These are phyloP conservation scores for Centella asiatica DNA, from an alignment of 129 eudicot genomes.

Conservation along the genomic window DNA sequence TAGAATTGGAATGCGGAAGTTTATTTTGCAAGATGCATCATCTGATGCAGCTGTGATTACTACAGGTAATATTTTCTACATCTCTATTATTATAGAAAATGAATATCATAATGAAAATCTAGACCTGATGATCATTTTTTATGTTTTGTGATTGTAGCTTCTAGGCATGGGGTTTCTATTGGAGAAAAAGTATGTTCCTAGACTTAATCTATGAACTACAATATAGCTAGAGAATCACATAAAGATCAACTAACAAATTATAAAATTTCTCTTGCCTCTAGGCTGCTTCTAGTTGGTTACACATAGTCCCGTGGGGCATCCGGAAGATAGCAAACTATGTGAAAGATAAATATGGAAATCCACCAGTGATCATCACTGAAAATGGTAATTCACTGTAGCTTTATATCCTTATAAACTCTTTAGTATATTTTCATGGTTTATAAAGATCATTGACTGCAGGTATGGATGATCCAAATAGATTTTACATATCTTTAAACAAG, in stretches of 20 bases:
- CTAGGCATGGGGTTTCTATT: slow-evolving; percentile 60
- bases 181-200: slow-evolving; percentile 72
- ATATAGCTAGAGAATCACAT: slow-evolving; percentile 4
- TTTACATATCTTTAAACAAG: slow-evolving; percentile 29
- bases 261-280: slow-evolving; percentile 15
- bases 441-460: slow-evolving; percentile 33
- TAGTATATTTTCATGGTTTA: background rate
- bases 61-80: slow-evolving; percentile 32
- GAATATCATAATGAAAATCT: too few species aligned
- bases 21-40: slow-evolving; percentile 61
- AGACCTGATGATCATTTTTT: slow-evolving; percentile 18
- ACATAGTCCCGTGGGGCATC: slow-evolving; percentile 94
- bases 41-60: slow-evolving; percentile 69
- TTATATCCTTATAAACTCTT: background rate
- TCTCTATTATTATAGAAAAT: background rate
- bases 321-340: slow-evolving; percentile 53
- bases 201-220: slow-evolving; percentile 3
- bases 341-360: slow-evolving; percentile 72
- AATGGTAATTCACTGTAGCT: slow-evolving; percentile 38
- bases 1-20: slow-evolving; percentile 45
- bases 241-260: slow-evolving; percentile 2
- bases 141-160: slow-evolving; percentile 34
- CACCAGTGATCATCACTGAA: slow-evolving; percentile 79
- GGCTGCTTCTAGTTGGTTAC: slow-evolving; percentile 88
- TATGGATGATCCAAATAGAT: slow-evolving; percentile 72